A percentile compares a stretch with the other conserved stretches of the same genome.
These are phyloP conservation scores for Lactifluus pinguis DNA, from an alignment of 768 basidiomycete species.

Conservation along the genomic window DNA sequence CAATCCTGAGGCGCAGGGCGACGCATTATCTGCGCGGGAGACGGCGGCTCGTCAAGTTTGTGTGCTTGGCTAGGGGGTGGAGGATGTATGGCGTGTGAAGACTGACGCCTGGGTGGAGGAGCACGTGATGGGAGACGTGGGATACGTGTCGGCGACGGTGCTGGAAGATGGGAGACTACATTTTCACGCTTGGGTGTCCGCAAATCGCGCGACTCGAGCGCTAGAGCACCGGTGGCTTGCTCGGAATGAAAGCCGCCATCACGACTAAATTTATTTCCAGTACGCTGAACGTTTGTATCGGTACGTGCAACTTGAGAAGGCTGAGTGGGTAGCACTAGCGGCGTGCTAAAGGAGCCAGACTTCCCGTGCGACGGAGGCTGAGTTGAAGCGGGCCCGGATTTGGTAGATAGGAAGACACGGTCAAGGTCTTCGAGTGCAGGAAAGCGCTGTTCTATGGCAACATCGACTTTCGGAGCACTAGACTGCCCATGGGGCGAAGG, in stretches of 20 bases:
- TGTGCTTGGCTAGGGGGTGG: background rate
- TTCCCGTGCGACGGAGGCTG: slow-evolving; percentile 9
- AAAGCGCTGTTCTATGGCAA: slow-evolving; percentile 63
- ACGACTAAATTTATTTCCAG: slow-evolving; percentile 10
- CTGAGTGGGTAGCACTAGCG: background rate
- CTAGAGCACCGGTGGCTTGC: slow-evolving; percentile 45
- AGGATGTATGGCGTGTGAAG: slow-evolving; percentile 26
- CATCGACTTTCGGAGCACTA: slow-evolving; percentile 29
- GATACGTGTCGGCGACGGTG: slow-evolving; percentile 18
- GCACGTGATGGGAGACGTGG: slow-evolving; percentile 30
- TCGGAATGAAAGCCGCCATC: slow-evolving; percentile 44
- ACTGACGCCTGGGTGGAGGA: slow-evolving; percentile 41
- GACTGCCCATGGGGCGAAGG: slow-evolving; percentile 5
- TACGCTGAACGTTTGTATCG: background rate
- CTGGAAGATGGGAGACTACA: slow-evolving; percentile 8
- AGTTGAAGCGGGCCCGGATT: slow-evolving; percentile 9
- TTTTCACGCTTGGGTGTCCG: slow-evolving; percentile 7
- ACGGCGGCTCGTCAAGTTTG: slow-evolving; percentile 14
- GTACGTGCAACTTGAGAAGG: background rate
- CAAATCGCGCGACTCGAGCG: slow-evolving; percentile 32
- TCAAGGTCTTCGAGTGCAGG: slow-evolving; percentile 85
- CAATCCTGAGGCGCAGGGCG: slow-evolving; percentile 46
- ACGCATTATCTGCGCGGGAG: slow-evolving; percentile 23
- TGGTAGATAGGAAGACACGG: slow-evolving; percentile 35
- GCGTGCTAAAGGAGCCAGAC: background rate